phyloP scores from a whole-genome alignment of 1,139 yeast species.

The Pichia terricola region DNA sequence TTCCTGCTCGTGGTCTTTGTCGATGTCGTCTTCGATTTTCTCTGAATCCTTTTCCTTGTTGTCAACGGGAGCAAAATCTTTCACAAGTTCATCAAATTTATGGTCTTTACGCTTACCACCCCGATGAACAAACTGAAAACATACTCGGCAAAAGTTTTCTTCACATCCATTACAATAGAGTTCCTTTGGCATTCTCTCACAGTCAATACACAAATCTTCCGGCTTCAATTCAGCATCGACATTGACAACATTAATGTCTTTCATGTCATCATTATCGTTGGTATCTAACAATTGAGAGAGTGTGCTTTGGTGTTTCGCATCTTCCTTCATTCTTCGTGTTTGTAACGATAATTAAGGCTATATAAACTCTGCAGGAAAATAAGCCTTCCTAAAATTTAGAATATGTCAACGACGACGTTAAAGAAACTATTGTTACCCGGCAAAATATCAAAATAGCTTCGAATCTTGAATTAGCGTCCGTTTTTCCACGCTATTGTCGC shows the following conservation, averaged over 20 bases:
- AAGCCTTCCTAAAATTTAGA: no score
- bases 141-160: conserved; percentile 57
- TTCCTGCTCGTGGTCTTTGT: conserved; percentile 1
- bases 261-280: conserved; percentile 3
- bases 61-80: conserved; percentile 2
- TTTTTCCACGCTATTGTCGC: no score
- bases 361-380: no score
- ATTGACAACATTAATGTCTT: neutral
- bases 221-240: conserved; percentile 4
- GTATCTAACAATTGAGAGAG: conserved; percentile 20
- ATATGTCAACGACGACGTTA: no score
- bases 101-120: conserved; percentile 49
- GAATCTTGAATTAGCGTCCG: no score
- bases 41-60: conserved; percentile 21
- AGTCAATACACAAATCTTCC: conserved; percentile 41
- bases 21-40: conserved; percentile 5
- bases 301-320: no score
- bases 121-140: conserved; percentile 55
- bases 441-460: no score
- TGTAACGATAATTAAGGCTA: no score
- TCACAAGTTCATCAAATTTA: conserved; percentile 20
- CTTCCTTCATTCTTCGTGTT: conserved; percentile 6
- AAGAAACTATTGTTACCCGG: no score
- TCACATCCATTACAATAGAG: conserved; percentile 47
- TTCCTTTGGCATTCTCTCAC: conserved; percentile 61